phyloP scores from a whole-genome alignment of 2,329 filamentous ascomycete species.

The Aspergillus sclerotialis region DNA sequence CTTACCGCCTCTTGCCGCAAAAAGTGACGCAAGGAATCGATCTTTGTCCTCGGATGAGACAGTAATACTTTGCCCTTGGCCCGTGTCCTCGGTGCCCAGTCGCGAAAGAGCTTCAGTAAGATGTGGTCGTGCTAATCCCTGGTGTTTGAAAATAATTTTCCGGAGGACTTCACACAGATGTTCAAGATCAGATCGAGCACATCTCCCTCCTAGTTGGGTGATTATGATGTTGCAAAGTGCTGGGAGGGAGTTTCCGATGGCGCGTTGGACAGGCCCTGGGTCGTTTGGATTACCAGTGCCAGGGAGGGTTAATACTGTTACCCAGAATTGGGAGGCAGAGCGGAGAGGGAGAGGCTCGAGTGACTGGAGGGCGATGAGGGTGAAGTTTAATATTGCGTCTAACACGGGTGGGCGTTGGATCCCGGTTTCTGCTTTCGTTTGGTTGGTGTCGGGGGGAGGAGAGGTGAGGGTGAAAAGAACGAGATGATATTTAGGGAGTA shows the following conservation, averaged over 20 bases:
- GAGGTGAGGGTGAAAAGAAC: constrained; percentile 31
- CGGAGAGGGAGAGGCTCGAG: constrained; percentile 42
- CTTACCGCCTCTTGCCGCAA: constrained; percentile 30
- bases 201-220: constrained; percentile 35
- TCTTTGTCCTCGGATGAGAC: constrained; percentile 31
- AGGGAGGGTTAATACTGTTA: constrained; percentile 30
- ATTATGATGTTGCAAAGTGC: constrained; percentile 33
- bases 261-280: constrained; percentile 17
- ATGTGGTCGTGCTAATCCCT: constrained; percentile 30
- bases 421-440: constrained; percentile 1
- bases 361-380: constrained; percentile 32
- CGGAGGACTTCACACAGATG: constrained; percentile 36
- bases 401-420: constrained; percentile 21
- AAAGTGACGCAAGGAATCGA: constrained; percentile 34
- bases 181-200: constrained; percentile 39
- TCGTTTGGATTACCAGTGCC: constrained; percentile 12
- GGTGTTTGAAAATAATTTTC: constrained; percentile 35
- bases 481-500: constrained; percentile 35
- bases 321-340: constrained; percentile 38
- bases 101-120: constrained; percentile 29
- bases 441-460: constrained; percentile 10
- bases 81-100: constrained; percentile 15
- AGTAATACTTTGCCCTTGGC: constrained; percentile 14
- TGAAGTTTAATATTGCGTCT: constrained; percentile 33
- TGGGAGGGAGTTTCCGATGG: constrained; percentile 30